phyloP scores from a whole-genome alignment of 2,329 filamentous ascomycete genomes.

The Colletotrichum sp. region DNA sequence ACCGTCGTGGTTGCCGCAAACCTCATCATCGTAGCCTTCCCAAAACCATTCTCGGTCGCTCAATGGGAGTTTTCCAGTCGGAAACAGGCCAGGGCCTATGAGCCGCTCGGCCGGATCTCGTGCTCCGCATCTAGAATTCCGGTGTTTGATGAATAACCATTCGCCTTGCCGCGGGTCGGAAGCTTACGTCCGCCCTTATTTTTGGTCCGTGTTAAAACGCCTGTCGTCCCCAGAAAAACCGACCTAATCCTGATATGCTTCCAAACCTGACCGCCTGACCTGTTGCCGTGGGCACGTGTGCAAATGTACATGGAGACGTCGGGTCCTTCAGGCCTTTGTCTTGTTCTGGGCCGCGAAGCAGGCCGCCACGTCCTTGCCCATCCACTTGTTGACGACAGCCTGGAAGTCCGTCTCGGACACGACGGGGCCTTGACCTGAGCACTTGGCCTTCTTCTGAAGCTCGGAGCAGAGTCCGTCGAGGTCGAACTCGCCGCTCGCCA shows the following conservation, averaged over 20 bases:
- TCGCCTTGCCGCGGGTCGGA: conserved; percentile 15
- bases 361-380: conserved; percentile 47
- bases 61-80: neutral
- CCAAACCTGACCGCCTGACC: neutral
- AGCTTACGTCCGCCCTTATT: conserved; percentile 8
- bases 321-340: conserved; percentile 16
- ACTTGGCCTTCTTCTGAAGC: conserved; percentile 93
- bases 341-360: conserved; percentile 36
- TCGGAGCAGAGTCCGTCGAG: conserved; percentile 92
- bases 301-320: conserved; percentile 8
- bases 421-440: conserved; percentile 87
- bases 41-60: neutral
- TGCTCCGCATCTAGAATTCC: neutral
- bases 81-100: neutral
- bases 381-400: conserved; percentile 71
- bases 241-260: conserved; percentile 12
- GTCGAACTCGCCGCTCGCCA: conserved; percentile 90
- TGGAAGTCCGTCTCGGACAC: conserved; percentile 91
- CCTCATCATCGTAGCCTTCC: conserved; percentile 10
- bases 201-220: conserved; percentile 21
- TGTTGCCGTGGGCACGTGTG: neutral
- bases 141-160: conserved; percentile 13
- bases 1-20: neutral
- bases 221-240: conserved; percentile 2
- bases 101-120: neutral